Conservation (phyloP, 345 rosid species). For the Jatropha curcas region DNA sequence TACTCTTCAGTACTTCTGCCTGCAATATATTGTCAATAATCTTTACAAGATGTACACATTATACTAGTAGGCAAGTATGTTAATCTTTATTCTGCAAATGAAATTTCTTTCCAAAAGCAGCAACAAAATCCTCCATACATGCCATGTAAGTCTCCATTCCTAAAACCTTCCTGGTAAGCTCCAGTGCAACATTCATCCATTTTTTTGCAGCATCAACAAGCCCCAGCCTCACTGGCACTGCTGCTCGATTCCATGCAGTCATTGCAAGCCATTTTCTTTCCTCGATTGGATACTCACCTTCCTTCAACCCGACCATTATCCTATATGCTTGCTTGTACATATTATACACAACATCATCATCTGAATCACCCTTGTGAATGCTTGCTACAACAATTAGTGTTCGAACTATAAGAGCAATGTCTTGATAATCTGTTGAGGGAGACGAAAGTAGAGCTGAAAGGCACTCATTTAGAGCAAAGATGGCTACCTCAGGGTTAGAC, state of each 20-base stretch:
- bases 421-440: conserved; percentile 60
- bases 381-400: conserved; percentile 61
- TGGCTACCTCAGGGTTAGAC: conserved; percentile 69
- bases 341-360: conserved; percentile 51
- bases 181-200: conserved; percentile 74
- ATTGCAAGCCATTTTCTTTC: conserved; percentile 97
- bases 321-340: conserved; percentile 85
- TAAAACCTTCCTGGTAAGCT: conserved; percentile 61
- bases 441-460: conserved; percentile 69
- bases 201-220: conserved; percentile 62
- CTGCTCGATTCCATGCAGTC: conserved; percentile 94
- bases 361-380: conserved; percentile 67
- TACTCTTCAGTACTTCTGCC: background rate
- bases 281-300: conserved; percentile 79
- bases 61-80: conserved; percentile 13
- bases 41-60: conserved; percentile 4
- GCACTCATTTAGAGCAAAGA: conserved; percentile 68
- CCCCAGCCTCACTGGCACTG: conserved; percentile 69
- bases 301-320: conserved; percentile 86
- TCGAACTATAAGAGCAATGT: conserved; percentile 65
- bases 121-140: conserved; percentile 78
- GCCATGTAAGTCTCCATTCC: conserved; percentile 79
- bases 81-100: conserved; percentile 19
- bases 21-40: background rate
- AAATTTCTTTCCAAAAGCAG: conserved; percentile 49